These are phyloP conservation scores for Pseudisothecium myosuroides DNA, from an alignment of 225 moss, liverwort and hornwort genomes.

Conservation along the genomic window DNA sequence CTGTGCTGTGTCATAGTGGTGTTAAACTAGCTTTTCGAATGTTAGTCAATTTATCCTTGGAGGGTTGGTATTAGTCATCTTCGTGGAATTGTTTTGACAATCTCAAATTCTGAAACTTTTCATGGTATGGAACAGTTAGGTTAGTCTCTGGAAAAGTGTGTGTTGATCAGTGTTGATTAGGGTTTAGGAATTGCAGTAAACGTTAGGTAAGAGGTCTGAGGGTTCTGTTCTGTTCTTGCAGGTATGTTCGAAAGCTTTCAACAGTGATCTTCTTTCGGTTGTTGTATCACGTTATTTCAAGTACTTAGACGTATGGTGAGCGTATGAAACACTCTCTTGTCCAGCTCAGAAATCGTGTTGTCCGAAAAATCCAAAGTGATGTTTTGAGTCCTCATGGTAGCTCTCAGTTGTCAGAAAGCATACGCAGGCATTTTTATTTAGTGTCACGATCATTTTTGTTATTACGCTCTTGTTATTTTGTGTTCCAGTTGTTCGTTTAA, in stretches of 20 bases:
- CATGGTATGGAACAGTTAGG: background rate
- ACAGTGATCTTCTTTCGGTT: slow-evolving; percentile 65
- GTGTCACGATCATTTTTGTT: background rate
- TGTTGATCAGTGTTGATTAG: background rate
- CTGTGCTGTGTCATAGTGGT: background rate
- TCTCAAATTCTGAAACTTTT: background rate
- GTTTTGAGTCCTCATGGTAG: background rate
- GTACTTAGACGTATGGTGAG: slow-evolving; percentile 79
- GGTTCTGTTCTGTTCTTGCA: slow-evolving; percentile 15
- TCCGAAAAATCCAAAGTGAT: background rate
- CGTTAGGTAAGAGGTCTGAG: background rate
- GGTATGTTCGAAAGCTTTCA: slow-evolving; percentile 58
- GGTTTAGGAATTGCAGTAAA: background rate
- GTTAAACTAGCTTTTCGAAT: background rate
- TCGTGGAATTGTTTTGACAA: background rate
- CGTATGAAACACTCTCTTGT: background rate
- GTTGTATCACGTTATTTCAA: slow-evolving; percentile 64
- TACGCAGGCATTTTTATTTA: background rate
- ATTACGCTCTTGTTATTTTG: background rate
- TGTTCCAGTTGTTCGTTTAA: background rate
- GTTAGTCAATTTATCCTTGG: background rate
- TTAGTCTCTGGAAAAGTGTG: background rate
- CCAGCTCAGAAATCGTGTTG: background rate
- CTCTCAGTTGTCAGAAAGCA: background rate
- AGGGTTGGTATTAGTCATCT: background rate